Conservation (phyloP, 129 eudicot species). For the Pittosporum tobira region DNA sequence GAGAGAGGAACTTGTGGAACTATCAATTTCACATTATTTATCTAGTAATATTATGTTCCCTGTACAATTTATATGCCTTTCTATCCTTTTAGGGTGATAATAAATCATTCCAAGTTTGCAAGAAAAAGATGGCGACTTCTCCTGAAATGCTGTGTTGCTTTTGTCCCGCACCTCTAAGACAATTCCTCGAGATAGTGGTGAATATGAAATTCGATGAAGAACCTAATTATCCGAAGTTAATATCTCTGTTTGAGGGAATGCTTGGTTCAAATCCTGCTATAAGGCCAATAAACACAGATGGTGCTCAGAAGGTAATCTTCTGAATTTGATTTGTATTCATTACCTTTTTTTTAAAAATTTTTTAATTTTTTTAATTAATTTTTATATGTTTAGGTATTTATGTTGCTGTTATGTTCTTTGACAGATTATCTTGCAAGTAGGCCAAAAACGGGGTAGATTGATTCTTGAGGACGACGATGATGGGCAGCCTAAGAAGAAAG, state of each 20-base stretch:
- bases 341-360: not conserved
- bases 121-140: constrained; percentile 79
- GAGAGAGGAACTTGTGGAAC: too few relatives aligned
- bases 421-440: constrained; percentile 57
- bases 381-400: not conserved
- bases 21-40: too few relatives aligned
- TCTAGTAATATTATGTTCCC: not conserved
- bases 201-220: constrained; percentile 90
- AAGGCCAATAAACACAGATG: constrained; percentile 74
- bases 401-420: constrained; percentile 3
- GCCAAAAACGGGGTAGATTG: constrained; percentile 70
- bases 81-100: constrained; percentile 51
- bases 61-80: not conserved
- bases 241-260: constrained; percentile 61
- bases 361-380: too few relatives aligned
- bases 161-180: constrained; percentile 61
- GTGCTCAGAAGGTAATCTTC: constrained; percentile 74
- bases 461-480: constrained; percentile 60
- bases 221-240: constrained; percentile 72
- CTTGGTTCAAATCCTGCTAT: constrained; percentile 61
- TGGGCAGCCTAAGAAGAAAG: constrained; percentile 63
- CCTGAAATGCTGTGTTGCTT: constrained; percentile 51
- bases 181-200: constrained; percentile 59
- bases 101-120: constrained; percentile 68
- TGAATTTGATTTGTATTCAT: not conserved